A percentile compares a stretch with the other conserved stretches of the same genome.
Evolutionary conservation across 192 early-diverging fungal species (phyloP).

Genomic region (Coemansia sp.): DNA sequence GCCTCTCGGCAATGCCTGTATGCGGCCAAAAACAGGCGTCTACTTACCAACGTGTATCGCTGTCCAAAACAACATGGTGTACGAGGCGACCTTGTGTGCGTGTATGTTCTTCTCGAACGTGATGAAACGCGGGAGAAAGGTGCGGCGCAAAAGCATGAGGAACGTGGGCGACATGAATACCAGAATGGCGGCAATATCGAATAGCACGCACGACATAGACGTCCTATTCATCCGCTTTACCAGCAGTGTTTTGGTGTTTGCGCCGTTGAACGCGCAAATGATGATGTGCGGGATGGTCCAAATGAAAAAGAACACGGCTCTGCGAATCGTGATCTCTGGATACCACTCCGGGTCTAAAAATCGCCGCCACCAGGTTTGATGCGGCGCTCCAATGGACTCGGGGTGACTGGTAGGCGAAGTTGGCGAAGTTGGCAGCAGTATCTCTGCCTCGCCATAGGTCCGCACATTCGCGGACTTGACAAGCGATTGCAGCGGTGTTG

Average conservation of each 20-base stretch:
- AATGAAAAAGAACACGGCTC: constrained; percentile 31
- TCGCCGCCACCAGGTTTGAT: constrained; percentile 6
- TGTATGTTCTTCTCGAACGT: constrained; percentile 75
- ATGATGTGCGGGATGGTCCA: constrained; percentile 48
- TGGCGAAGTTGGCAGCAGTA: not conserved
- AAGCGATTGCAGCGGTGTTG: not conserved
- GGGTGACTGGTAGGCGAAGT: not conserved
- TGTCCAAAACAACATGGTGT: constrained; percentile 66
- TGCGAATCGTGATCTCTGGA: constrained; percentile 49
- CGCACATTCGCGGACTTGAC: not conserved
- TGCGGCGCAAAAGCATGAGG: constrained; percentile 58
- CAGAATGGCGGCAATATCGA: constrained; percentile 72
- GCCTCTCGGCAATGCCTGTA: not conserved
- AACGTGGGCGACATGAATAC: constrained; percentile 84
- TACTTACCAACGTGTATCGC: constrained; percentile 61
- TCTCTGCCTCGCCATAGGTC: not conserved
- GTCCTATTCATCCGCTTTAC: constrained; percentile 25
- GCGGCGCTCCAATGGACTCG: not conserved
- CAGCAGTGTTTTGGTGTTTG: constrained; percentile 1
- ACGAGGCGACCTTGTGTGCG: constrained; percentile 75
- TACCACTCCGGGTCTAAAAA: constrained; percentile 24
- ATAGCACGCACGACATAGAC: constrained; percentile 31
- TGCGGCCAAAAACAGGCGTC: not conserved
- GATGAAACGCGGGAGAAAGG: constrained; percentile 63
- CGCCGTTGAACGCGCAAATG: constrained; percentile 18